Base-by-base conservation (phyloP, 192 early-diverging fungal genomes). In the Backusella psychrophila region DNA sequence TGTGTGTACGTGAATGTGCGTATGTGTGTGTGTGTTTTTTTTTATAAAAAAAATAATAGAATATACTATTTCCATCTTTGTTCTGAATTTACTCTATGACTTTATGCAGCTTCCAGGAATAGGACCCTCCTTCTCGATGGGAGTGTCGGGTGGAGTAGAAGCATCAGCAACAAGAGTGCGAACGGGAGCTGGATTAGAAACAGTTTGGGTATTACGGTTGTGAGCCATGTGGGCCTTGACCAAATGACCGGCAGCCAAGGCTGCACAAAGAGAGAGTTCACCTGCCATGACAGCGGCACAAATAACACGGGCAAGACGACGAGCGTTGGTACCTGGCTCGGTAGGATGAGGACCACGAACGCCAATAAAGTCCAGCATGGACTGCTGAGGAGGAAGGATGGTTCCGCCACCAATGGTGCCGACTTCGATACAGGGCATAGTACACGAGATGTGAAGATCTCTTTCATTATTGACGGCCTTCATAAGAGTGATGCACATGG, bases 331-430 rank as follows among this genome's bases (percentile, higher is more conserved):
- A 17, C 96, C 96, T 1, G 96, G 96, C 23, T 79, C 81, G 36
- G 88, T 91, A 21, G 85, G 85, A 73, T 95, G 89, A 26, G 96
- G 88, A 4, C 96, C 96, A 36, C 91, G 88, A 65, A 95, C 93
- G 11, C 95, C 95, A 8, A 98, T 83, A 86, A 98, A 88, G 35
- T 97, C 94, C 76, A 98, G 79, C 85, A 95, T 95, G 0, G 96
- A 87, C 6, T 91, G 89, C 79, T 98, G 96, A 4, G 96, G 90
- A 59, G 91, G 89, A 63, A 98, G 68, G 31, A 88, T 87, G 0
- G 96, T 98, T 17, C 96, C 96, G 52, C 96, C 96, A 26, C 96
- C 96, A 68, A 98, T 87, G 2, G 96, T 98, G 26, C 96, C 96
- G 19, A 98, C 96, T 76, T 98, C 96, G 49, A 98, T 93, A 70